A percentile compares a stretch with the other conserved stretches of the same genome.
phyloP scores from a whole-genome alignment of 352 stramenopile species.

The Phytophthora vignae region DNA sequence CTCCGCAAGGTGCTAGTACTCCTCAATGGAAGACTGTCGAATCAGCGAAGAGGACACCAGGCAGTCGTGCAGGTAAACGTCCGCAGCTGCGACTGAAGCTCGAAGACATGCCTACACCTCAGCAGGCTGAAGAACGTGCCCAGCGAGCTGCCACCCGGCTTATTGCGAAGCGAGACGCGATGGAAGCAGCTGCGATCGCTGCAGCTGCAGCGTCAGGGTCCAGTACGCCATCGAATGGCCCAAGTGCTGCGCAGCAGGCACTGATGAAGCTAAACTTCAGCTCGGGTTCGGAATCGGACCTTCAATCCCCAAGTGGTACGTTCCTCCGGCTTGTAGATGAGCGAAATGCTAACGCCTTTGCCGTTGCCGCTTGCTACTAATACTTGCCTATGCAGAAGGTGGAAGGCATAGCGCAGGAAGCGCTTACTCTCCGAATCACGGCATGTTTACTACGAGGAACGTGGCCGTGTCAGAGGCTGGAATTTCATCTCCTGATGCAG shows the following conservation, averaged over 20 bases:
- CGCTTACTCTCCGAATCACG: slow-evolving; percentile 88
- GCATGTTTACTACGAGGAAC: slow-evolving; percentile 88
- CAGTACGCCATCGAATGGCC: slow-evolving; percentile 19
- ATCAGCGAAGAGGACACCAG: slow-evolving; percentile 26
- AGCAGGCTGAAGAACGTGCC: slow-evolving; percentile 84
- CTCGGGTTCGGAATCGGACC: slow-evolving; percentile 72
- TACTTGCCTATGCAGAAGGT: slow-evolving; percentile 36
- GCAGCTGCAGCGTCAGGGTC: slow-evolving; percentile 33
- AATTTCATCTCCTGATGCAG: slow-evolving; percentile 83
- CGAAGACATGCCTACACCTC: slow-evolving; percentile 88
- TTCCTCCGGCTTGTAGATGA: not conserved
- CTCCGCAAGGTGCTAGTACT: slow-evolving; percentile 11
- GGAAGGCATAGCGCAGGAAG: slow-evolving; percentile 77
- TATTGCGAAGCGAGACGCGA: slow-evolving; percentile 77
- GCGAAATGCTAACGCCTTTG: slow-evolving; percentile 11
- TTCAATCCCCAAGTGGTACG: slow-evolving; percentile 72
- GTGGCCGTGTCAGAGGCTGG: slow-evolving; percentile 86
- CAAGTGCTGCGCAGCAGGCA: slow-evolving; percentile 72
- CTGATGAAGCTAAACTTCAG: slow-evolving; percentile 83
- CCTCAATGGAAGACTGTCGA: slow-evolving; percentile 38
- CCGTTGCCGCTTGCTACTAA: not conserved
- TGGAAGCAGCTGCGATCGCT: slow-evolving; percentile 61
- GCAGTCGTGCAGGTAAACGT: slow-evolving; percentile 48
- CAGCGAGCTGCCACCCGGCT: slow-evolving; percentile 77
- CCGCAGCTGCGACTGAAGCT: slow-evolving; percentile 80